Base-by-base conservation (phyloP, 2,329 filamentous ascomycete genomes). In the Zymoseptoria passerinii region DNA sequence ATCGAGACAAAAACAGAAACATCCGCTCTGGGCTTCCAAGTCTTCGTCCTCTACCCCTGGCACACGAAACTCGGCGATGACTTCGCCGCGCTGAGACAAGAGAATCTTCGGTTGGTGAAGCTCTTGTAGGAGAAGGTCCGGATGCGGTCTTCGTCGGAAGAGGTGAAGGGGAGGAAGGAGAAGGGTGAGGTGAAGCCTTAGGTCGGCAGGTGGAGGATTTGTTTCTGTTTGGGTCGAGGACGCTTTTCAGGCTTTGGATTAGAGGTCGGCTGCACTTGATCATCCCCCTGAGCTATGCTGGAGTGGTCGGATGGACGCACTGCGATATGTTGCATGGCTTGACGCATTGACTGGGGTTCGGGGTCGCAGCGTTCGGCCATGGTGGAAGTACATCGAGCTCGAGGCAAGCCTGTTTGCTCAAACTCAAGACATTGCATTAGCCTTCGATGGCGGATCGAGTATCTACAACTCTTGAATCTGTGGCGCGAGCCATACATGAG, bases 21-120 rank as follows among this genome's bases (percentile, higher is more conserved):
- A 6, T 64, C 66, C 4, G 64, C 66, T 0, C 53, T 67, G 2
- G 61, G 62, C 10, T 67, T 67, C 44, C 66, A 67, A 48, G 62
- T 65, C 44, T 64, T 61, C 28, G 66, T 67, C 0, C 53, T 67
- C 19, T 67, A 67, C n/a, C 66, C 66, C 28, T 67, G 66, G 66
- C 66, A 67, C 48, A 60, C 57, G 50, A 63, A 66, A 48, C 59
- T 67, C 8, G 66, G 66, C 54, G 56, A 62, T 5, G 66, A 66
- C 27, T 67, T 67, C 27, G 58, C 58, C n/a, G 58, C 55, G 9
- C 54, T 67, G 35, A 63, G 55, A 44, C 48, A 50, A 44, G 66
- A 67, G 52, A 65, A 67, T 28, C 51, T 54, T 7, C 53, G 56
- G 9, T 50, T 65, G 28, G 18, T 66, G 19, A 57, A 64, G 23